Evolutionary conservation across 2,329 filamentous ascomycete genomes (phyloP), one percentile per base, ranked within the genome.

Genomic region (Chlorencoelia australis): DNA sequence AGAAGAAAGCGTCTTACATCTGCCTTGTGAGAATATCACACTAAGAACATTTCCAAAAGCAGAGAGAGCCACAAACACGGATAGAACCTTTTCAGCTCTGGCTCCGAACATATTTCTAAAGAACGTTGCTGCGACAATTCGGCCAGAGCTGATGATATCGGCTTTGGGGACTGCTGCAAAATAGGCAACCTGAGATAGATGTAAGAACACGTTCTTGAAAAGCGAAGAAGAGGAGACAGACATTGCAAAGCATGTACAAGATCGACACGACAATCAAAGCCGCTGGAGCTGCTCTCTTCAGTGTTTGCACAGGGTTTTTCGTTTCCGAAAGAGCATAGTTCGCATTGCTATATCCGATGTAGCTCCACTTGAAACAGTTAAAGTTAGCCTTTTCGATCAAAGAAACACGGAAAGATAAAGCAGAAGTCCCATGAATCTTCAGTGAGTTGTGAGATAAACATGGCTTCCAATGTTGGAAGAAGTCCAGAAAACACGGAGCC

Each of bases 11-110:
- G 4, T 36, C 47, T 38, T 45, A 53, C 50, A 60, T 35, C 77
- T 69, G 5, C 75, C 75, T 55, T 81, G 75, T 0, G 76, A 76
- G 58, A 82, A 82, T 43, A 80, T 80, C 43, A 81, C 75, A 39
- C 67, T 71, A 30, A 82, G 63, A 10, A 82, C 73, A 47, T 81
- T 82, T 18, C 76, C 78, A 45, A 79, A 75, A 4, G 76, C 76
- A 0, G 76, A 81, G 1, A 82, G 62, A 0, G 77, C 76, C 15
- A 82, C 75, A 43, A 82, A 79, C 36, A 79, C 76, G 16, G 67
- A 75, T 11, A 79, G 61, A 4, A 70, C 73, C 14, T 69, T 64
- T 57, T 77, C 73, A 10, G 74, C 74, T 1, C 56, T 51, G 29
- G 50, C 50, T 13, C 70, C 71, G 49, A 71, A 69, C 44, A 74